phyloP scores from a whole-genome alignment of 2,329 filamentous ascomycete species.

The Pleoardoris graminearum region DNA sequence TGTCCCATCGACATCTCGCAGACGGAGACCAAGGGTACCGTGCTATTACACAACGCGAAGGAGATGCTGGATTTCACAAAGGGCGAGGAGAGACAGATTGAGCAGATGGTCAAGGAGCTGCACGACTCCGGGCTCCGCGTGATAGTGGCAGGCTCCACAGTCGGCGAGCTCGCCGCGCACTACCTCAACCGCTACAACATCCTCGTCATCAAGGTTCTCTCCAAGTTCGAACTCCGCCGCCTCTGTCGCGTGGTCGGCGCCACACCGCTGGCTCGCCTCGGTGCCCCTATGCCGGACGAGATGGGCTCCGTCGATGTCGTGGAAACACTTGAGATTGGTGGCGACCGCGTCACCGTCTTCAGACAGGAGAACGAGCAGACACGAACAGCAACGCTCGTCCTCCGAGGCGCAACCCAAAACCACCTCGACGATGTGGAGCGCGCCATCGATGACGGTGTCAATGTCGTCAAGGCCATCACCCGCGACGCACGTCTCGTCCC shows the following conservation, averaged over 20 bases:
- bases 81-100: constrained; percentile 91
- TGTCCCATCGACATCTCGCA: constrained; percentile 94
- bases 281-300: constrained; percentile 99
- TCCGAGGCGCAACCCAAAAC: constrained; percentile 96
- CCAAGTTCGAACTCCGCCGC: constrained; percentile 95
- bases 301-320: constrained; percentile 95
- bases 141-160: constrained; percentile 86
- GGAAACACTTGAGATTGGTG: constrained; percentile 96
- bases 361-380: constrained; percentile 92
- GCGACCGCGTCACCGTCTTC: constrained; percentile 97
- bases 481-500: constrained; percentile 89
- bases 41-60: constrained; percentile 93
- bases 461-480: constrained; percentile 97
- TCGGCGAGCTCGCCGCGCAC: constrained; percentile 94
- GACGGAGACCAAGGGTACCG: constrained; percentile 98
- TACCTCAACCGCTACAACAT: constrained; percentile 98
- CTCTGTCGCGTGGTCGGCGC: constrained; percentile 95
- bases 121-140: constrained; percentile 93
- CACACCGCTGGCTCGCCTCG: constrained; percentile 91
- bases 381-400: constrained; percentile 88
- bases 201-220: constrained; percentile 92
- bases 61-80: constrained; percentile 99
- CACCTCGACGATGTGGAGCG: constrained; percentile 96
- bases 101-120: constrained; percentile 90
- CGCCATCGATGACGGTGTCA: constrained; percentile 96